Percentiles rank a stretch among this genome's conserved stretches.
Conservation (phyloP, 2,329 filamentous ascomycete genomes). For the Diaporthe batatas region DNA sequence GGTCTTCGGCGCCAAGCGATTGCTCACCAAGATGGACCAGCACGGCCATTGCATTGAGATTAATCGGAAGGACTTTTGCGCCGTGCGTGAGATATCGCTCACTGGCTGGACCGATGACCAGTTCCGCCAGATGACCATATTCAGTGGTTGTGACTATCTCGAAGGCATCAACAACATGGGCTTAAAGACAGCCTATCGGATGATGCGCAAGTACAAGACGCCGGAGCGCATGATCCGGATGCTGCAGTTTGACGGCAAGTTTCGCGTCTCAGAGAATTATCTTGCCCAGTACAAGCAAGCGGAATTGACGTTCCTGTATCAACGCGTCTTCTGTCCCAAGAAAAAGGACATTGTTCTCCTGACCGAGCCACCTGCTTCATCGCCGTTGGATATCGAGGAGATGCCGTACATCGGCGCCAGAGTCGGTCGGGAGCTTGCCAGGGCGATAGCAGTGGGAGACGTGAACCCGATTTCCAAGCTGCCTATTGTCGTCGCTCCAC, state of each 20-base stretch:
- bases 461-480: constrained; percentile 91
- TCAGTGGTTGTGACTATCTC: constrained; percentile 98
- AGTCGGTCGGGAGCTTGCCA: constrained; percentile 77
- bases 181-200: constrained; percentile 91
- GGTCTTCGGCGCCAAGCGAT: constrained; percentile 91
- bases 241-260: constrained; percentile 90
- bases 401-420: constrained; percentile 86
- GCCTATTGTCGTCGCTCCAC: constrained; percentile 60
- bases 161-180: constrained; percentile 86
- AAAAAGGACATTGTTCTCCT: constrained; percentile 80
- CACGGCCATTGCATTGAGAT: constrained; percentile 95
- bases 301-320: constrained; percentile 92
- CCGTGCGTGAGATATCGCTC: constrained; percentile 88
- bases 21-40: constrained; percentile 94
- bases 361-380: constrained; percentile 72
- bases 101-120: constrained; percentile 93
- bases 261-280: constrained; percentile 84
- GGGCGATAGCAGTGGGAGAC: constrained; percentile 82
- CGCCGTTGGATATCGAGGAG: constrained; percentile 69
- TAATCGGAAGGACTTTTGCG: constrained; percentile 87
- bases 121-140: constrained; percentile 94
- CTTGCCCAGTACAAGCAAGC: constrained; percentile 85
- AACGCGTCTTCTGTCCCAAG: constrained; percentile 91
- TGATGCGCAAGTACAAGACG: constrained; percentile 90
- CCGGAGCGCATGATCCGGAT: constrained; percentile 85